Evolutionary conservation across 345 rosid genomes (phyloP).

Genomic region (Gossypium arboreum): DNA sequence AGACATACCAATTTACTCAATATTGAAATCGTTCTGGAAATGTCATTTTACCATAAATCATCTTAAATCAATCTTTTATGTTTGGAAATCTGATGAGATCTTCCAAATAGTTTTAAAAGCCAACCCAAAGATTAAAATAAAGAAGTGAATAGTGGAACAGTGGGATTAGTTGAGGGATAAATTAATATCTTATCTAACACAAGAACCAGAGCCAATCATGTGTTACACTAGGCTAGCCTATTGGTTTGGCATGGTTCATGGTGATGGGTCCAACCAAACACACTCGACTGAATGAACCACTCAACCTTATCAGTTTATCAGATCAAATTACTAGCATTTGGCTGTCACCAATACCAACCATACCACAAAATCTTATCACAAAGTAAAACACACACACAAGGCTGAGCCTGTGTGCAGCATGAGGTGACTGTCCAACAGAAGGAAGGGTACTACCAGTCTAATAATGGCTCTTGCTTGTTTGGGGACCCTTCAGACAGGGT

Average conservation of each 20-base stretch:
- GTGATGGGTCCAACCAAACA: conserved; percentile 8
- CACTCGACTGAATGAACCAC: not conserved
- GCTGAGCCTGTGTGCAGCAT: not conserved
- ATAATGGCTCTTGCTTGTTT: not conserved
- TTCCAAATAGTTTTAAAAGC: not conserved
- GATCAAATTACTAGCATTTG: not conserved
- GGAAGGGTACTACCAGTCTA: not conserved
- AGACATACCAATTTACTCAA: no score
- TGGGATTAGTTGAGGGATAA: not conserved
- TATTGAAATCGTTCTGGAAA: accelerated
- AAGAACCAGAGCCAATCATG: not conserved
- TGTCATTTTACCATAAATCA: not conserved
- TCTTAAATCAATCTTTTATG: not conserved
- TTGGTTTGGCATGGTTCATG: conserved; percentile 4
- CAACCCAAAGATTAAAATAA: not conserved
- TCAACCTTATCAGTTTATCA: conserved; percentile 9
- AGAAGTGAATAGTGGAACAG: not conserved
- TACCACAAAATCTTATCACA: not conserved
- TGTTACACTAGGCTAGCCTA: not conserved
- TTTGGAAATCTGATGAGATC: not conserved
- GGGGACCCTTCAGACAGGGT: not conserved
- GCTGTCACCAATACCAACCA: conserved; percentile 10
- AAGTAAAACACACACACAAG: not conserved
- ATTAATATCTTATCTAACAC: conserved; percentile 4
- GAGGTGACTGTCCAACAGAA: conserved; percentile 1